Evolutionary conservation across 306 rosid genomes (phyloP), one percentile per base, ranked within the genome.

Genomic region (Cucumis hystrix): DNA sequence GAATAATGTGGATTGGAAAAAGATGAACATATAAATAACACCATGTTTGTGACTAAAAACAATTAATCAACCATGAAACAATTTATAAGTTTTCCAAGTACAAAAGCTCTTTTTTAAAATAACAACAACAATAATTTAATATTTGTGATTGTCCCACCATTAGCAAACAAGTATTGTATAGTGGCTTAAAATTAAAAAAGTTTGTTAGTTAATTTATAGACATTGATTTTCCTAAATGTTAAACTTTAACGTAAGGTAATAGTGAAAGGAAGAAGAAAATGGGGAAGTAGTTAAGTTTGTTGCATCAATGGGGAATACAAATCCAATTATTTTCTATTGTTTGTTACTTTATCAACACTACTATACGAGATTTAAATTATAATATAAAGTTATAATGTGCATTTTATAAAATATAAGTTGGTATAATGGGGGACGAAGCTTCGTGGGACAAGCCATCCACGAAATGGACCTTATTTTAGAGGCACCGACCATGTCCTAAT

Each of bases 401-500:
- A 69, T 2, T 63, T 6, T 33, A 33, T 33, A 33, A 33, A 62
- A 14, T 4, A 54, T 13, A 12, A 47, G 8, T 28, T 60, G 74
- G 43, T 63, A 52, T 10, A 20, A 20, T 69, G 60, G 43, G 60
- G 76, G 77, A 52, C 62, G 77, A 52, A 73, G 63, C 63, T 73
- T 73, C 77, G 45, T 52, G 77, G 77, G 76, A 25, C 23, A 49
- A 15, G 76, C 60, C 60, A 47, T 13, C 54, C 54, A 71, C 76
- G 60, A 49, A 47, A 49, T 71, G 76, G 60, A 47, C 7, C 54
- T 67, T 49, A 67, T 67, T 40, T 67, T 40, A 40, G 75, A 45
- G 57, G 37, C 76, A 71, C 76, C 76, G 76, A 71, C 76, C 76
- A 49, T 70, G 33, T 43, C 41, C 76, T 70, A 47, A 70, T 70